Evolutionary conservation across 2,329 filamentous ascomycete genomes (phyloP).

Genomic region (Canariomyces notabilis): DNA sequence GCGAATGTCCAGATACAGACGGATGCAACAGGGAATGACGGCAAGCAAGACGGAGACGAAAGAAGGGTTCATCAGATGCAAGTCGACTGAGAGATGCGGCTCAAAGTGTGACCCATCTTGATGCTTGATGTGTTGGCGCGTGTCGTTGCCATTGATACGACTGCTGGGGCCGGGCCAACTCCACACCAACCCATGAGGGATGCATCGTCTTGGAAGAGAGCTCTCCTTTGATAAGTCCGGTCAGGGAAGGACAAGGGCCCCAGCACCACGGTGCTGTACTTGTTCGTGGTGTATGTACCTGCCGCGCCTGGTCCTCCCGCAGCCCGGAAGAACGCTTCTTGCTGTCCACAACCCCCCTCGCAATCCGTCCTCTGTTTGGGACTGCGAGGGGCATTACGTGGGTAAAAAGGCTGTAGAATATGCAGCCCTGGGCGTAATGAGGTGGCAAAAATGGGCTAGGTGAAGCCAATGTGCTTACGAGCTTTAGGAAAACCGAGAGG

Average conservation of each 20-base stretch:
- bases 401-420: slow-evolving; percentile 32
- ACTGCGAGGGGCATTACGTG: slow-evolving; percentile 18
- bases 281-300: slow-evolving; percentile 11
- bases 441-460: slow-evolving; percentile 42
- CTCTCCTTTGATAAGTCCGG: slow-evolving; percentile 39
- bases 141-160: slow-evolving; percentile 74
- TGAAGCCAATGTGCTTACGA: slow-evolving; percentile 35
- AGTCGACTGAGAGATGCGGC: slow-evolving; percentile 55
- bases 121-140: slow-evolving; percentile 94
- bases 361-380: slow-evolving; percentile 21
- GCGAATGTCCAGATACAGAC: slow-evolving; percentile 39
- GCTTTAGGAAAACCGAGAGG: no score
- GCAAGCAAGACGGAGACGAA: slow-evolving; percentile 36
- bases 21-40: slow-evolving; percentile 32
- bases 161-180: slow-evolving; percentile 57
- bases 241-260: slow-evolving; percentile 22
- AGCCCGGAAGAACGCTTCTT: slow-evolving; percentile 10
- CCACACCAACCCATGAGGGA: slow-evolving; percentile 50
- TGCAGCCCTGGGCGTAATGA: slow-evolving; percentile 39
- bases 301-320: slow-evolving; percentile 13
- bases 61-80: slow-evolving; percentile 52
- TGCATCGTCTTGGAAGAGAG: slow-evolving; percentile 41
- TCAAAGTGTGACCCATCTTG: slow-evolving; percentile 67
- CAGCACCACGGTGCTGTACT: slow-evolving; percentile 22
- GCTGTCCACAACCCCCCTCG: slow-evolving; percentile 6